Evolutionary conservation across 78 protist genomes (phyloP).

Genomic region (Cavenderia fasciculata): DNA sequence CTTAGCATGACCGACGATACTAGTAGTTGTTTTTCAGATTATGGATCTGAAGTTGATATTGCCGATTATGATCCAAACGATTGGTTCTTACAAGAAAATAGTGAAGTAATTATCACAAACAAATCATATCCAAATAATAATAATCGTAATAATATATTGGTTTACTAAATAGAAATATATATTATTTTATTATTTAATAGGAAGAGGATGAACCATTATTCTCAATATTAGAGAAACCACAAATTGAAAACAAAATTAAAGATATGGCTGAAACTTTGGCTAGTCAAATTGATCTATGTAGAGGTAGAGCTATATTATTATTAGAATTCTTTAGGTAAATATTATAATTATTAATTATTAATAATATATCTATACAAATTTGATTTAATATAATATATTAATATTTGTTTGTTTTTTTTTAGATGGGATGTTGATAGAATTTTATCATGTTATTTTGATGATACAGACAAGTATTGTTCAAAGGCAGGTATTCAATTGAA

Average conservation of each 20-base stretch:
- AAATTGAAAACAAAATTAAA: constrained; percentile 31
- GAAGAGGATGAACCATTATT: constrained; percentile 48
- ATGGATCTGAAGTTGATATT: constrained; percentile 25
- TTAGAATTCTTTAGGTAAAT: constrained; percentile 38
- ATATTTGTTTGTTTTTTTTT: neutral
- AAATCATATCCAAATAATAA: neutral
- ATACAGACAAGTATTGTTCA: constrained; percentile 51
- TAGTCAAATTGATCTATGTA: constrained; percentile 37
- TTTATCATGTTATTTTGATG: constrained; percentile 53
- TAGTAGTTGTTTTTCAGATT: constrained; percentile 3
- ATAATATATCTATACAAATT: neutral
- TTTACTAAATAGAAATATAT: neutral
- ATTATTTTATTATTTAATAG: neutral
- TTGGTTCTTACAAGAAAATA: constrained; percentile 67
- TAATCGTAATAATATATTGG: neutral
- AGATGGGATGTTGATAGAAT: constrained; percentile 76
- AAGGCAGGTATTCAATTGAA: constrained; percentile 18
- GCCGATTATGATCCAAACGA: constrained; percentile 69
- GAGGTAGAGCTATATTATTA: constrained; percentile 40
- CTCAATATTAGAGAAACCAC: constrained; percentile 32
- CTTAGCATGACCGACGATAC: constrained; percentile 25
- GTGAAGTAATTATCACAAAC: neutral
- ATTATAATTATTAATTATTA: neutral
- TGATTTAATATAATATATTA: neutral
- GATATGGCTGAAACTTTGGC: constrained; percentile 36